phyloP scores from a whole-genome alignment of 2,329 filamentous ascomycete species.

The Fonsecaea pedrosoi region DNA sequence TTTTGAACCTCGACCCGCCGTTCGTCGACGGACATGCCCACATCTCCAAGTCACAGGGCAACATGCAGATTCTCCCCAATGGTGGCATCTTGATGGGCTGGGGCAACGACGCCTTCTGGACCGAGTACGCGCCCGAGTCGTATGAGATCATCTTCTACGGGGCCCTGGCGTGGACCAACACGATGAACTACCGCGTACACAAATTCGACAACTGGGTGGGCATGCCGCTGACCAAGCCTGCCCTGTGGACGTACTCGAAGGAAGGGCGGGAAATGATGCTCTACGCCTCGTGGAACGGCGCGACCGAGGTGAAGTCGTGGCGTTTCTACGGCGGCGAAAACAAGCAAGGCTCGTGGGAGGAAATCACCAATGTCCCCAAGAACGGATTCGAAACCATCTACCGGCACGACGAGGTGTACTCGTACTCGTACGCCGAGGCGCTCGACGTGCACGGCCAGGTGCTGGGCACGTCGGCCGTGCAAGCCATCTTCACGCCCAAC shows the following conservation, averaged over 20 bases:
- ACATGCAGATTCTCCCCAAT: constrained; percentile 48
- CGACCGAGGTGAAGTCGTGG: constrained; percentile 55
- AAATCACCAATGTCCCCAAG: constrained; percentile 44
- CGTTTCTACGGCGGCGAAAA: constrained; percentile 42
- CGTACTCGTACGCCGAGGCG: constrained; percentile 45
- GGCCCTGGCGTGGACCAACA: constrained; percentile 43
- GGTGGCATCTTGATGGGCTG: constrained; percentile 50
- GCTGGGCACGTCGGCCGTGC: constrained; percentile 45
- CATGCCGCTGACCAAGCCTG: constrained; percentile 50
- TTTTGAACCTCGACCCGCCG: constrained; percentile 44
- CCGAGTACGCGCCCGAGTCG: constrained; percentile 46
- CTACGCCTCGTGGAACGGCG: constrained; percentile 57
- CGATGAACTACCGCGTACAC: constrained; percentile 53
- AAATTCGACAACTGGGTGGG: constrained; percentile 52
- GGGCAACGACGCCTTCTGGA: constrained; percentile 51
- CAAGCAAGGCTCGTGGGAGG: constrained; percentile 43
- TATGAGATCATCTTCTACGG: constrained; percentile 48
- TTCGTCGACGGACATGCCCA: constrained; percentile 33
- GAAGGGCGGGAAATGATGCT: constrained; percentile 40
- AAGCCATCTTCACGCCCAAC: constrained; percentile 49
- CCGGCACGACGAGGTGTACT: constrained; percentile 33
- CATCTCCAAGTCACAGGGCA: constrained; percentile 45
- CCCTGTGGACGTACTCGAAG: constrained; percentile 49
- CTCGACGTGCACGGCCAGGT: constrained; percentile 44
- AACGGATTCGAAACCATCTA: constrained; percentile 50